A percentile compares a stretch with the other conserved stretches of the same genome.
Conservation (phyloP, 441 rosid genomes). For the Metrosideros polymorpha region DNA sequence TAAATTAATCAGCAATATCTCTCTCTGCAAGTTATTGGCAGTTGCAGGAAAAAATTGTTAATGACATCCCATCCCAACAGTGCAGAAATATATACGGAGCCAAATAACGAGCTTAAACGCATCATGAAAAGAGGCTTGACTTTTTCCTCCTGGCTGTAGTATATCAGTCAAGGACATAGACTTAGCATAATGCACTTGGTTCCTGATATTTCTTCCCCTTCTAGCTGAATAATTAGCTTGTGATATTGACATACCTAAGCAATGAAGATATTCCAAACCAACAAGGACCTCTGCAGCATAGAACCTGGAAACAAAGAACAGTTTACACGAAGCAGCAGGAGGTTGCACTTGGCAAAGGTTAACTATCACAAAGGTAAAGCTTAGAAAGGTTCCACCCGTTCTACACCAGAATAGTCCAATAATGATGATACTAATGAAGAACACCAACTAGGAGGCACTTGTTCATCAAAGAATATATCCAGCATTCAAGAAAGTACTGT, state of each 20-base stretch:
- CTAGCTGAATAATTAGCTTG: background rate
- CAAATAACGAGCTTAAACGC: background rate
- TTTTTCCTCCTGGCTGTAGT: background rate
- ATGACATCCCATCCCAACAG: background rate
- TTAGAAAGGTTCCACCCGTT: background rate
- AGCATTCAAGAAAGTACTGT: background rate
- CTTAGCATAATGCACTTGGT: background rate
- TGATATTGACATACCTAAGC: conserved; percentile 57
- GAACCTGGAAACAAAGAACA: conserved; percentile 48
- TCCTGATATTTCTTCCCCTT: background rate
- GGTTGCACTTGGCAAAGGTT: background rate
- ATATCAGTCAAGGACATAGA: background rate
- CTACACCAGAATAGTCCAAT: background rate
- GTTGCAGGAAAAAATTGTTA: background rate
- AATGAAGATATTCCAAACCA: conserved; percentile 93
- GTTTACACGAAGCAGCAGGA: background rate
- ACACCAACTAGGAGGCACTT: background rate
- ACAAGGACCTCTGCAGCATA: conserved; percentile 88
- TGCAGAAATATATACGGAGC: background rate
- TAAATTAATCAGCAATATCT: background rate
- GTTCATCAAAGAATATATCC: background rate
- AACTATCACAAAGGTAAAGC: background rate
- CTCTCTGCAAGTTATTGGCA: background rate
- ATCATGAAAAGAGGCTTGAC: background rate
- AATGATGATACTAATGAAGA: background rate